Percentiles rank a stretch among this genome's conserved stretches.
These are phyloP conservation scores for Phaeosphaeriaceae sp. DNA, from an alignment of 2,329 filamentous ascomycete genomes.

Conservation along the genomic window DNA sequence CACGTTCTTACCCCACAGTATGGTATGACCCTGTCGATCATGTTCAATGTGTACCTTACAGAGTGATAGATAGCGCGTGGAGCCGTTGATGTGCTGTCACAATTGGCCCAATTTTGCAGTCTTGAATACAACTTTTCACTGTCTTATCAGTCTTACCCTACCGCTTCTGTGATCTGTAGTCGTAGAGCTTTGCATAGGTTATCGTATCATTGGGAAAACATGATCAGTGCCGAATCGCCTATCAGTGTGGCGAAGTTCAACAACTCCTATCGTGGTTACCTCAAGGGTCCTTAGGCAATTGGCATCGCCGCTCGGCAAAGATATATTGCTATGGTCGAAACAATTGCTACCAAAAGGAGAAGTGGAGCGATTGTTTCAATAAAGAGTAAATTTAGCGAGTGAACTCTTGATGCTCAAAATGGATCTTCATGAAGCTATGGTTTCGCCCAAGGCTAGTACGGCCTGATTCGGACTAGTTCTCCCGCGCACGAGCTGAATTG, in stretches of 20 bases:
- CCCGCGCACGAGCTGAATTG: not conserved
- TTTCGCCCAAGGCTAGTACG: conserved; percentile 3
- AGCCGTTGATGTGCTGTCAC: not conserved
- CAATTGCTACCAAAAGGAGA: conserved; percentile 28
- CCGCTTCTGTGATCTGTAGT: not conserved
- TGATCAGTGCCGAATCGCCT: too few species aligned
- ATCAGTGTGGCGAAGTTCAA: not conserved
- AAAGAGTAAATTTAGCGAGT: conserved; percentile 10
- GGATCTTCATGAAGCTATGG: conserved; percentile 16
- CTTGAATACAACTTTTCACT: not conserved
- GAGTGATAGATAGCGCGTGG: not conserved
- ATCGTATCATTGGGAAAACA: not conserved
- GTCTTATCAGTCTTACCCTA: not conserved
- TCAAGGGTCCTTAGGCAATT: not conserved
- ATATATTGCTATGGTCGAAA: conserved; percentile 18
- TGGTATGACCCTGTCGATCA: conserved; percentile 5
- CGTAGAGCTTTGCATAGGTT: not conserved
- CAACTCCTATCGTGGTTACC: not conserved
- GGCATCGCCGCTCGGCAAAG: conserved; percentile 3
- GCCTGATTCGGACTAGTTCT: not conserved
- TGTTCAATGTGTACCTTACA: conserved; percentile 3
- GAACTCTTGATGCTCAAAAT: conserved; percentile 16
- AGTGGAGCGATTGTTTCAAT: conserved; percentile 23
- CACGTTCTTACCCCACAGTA: not conserved
- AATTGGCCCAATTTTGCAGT: not conserved